Evolutionary conservation across 192 early-diverging fungal genomes (phyloP), one percentile per base, ranked within the genome.

Genomic region (Linnemannia hyalina): DNA sequence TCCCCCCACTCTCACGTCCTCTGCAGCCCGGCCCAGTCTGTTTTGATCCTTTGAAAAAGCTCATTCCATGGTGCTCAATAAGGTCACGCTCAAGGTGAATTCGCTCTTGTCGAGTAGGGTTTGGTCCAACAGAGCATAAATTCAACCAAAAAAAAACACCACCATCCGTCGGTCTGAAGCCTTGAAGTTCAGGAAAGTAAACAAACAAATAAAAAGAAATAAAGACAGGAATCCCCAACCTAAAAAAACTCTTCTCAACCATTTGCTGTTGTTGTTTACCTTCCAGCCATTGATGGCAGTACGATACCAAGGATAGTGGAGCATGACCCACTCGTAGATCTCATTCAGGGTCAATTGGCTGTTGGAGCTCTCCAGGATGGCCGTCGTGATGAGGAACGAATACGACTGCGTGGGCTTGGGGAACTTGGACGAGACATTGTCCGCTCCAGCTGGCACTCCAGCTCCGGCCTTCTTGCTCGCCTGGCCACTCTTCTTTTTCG

Each of bases 281-380:
- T 91, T 93, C 94, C 93, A 94, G 42, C 94, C 93, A 49, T 90
- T 90, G 46, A 90, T 91, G 26, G 96, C 96, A 22, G 94, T 96
- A 63, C 91, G 89, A 81, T 93, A 98, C 89, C 95, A 97, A 2
- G 96, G 94, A 80, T 94, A 97, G 68, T 94, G 81, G 20, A 92
- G 91, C 88, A 94, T 93, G 22, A 96, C 91, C 94, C 95, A 98
- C 47, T 92, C 91, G 88, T 98, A 98, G 78, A 98, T 97, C 77
- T 97, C 96, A 76, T 92, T 95, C 44, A 98, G 91, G 32, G 97
- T 97, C 91, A 97, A 91, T 78, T 93, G 91, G 69, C 92, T 90
- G 54, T 92, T 90, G 13, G 93, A 91, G 71, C 89, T 90, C 47
- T 89, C 89, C 44, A 93, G 82, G 74, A 98, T 97, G 18, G 97